phyloP scores from a whole-genome alignment of 1,284 basidiomycete genomes.

The Boletus sp. region DNA sequence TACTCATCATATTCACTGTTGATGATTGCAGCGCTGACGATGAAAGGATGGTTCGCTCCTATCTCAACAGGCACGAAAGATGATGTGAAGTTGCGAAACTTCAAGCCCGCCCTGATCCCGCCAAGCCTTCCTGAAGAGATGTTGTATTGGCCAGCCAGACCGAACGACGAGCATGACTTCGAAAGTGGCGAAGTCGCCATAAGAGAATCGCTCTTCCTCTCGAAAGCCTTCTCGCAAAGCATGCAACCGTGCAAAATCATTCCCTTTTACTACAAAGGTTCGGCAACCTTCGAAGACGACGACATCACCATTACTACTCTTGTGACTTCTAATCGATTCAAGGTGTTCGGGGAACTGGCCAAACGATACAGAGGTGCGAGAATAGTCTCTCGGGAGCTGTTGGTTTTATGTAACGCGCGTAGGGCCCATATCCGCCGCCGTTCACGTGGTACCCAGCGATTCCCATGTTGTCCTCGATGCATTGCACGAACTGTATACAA shows the following conservation, averaged over 20 bases:
- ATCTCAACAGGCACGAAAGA: neutral
- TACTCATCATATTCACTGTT: conserved; percentile 37
- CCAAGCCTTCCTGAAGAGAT: conserved; percentile 12
- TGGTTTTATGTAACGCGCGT: neutral
- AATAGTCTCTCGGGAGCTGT: neutral
- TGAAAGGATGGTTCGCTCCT: conserved; percentile 12
- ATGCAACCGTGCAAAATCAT: conserved; percentile 72
- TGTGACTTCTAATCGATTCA: conserved; percentile 76
- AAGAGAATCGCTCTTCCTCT: conserved; percentile 50
- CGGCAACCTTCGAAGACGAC: conserved; percentile 46
- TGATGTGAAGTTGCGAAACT: neutral
- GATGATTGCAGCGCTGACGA: conserved; percentile 17
- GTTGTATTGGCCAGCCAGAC: conserved; percentile 19
- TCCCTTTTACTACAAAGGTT: conserved; percentile 76
- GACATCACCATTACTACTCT: conserved; percentile 84
- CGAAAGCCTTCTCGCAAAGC: conserved; percentile 65
- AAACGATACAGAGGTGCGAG: conserved; percentile 66
- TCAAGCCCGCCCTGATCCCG: neutral
- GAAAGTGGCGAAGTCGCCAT: conserved; percentile 29
- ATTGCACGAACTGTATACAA: conserved; percentile 63
- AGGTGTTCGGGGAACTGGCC: conserved; percentile 67
- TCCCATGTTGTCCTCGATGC: conserved; percentile 42
- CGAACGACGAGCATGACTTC: conserved; percentile 12
- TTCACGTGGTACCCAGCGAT: conserved; percentile 58
- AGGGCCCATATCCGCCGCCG: conserved; percentile 82